Base-by-base conservation (phyloP, 2,329 filamentous ascomycete genomes). In the Fonsecaea pugnacius region DNA sequence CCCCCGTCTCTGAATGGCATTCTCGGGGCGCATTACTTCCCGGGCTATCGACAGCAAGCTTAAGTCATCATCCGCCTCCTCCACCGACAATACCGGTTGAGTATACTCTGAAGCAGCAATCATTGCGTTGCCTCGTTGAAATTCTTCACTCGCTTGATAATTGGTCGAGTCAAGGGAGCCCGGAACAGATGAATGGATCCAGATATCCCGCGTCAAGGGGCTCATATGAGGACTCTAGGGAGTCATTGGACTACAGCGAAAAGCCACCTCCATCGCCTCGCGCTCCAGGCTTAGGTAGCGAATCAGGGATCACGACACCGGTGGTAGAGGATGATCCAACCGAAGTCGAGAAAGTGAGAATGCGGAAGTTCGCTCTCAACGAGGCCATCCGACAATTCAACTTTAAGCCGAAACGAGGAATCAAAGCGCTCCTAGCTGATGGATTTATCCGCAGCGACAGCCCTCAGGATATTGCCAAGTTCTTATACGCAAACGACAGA, bases 311-410 rank as follows among this genome's bases (percentile, higher is more conserved):
- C 7, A 89, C 86, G 5, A 92, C 91, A 0, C 90, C 87, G 21
- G 79, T 88, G 30, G 78, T 87, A 3, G 92, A 97, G 63, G 96
- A 99, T 73, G 95, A 99, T 72, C 94, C 94, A 0, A 92, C 88
- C 67, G 90, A 97, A 72, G 82, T 99, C n/a, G 95, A 98, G 73
- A 96, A 90, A 76, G 92, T 93, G 62, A 98, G 98, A 78, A 91
- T 93, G 65, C 86, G 90, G 67, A 99, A 99, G 79, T 98, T 92
- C 6, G 95, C 95, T 0, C 80, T 98, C 66, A 91, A 89, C 58
- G 95, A 96, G 71, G 94, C 91, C 1, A 90, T 97, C 60, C 87
- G 89, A 56, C 90, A 92, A 67, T 99, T 99, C 83, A 99, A 99
- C 76, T 97, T 94, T 82, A 99, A 99, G 76, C 92, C 96, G 0